Evolutionary conservation across 1,139 yeast genomes (phyloP).

Genomic region (Geotrichum candidum): DNA sequence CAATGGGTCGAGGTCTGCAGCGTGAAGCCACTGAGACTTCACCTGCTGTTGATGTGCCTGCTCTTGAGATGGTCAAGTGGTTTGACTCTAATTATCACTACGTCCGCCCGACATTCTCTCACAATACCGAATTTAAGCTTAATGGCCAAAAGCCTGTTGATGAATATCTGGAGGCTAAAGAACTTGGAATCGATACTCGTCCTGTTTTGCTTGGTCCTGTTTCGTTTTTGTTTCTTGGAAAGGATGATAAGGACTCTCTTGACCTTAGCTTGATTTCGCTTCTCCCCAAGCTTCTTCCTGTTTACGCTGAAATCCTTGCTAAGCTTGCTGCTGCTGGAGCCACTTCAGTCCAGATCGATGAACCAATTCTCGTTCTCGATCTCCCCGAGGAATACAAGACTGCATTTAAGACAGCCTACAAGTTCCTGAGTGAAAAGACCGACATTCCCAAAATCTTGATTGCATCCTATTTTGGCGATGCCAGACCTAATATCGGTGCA

Average conservation of each 20-base stretch:
- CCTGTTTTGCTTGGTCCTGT: constrained; percentile 96
- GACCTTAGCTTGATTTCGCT: constrained; percentile 90
- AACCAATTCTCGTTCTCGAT: constrained; percentile 93
- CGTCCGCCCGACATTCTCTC: constrained; percentile 97
- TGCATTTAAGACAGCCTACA: constrained; percentile 84
- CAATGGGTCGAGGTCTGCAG: constrained; percentile 99
- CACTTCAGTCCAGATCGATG: constrained; percentile 90
- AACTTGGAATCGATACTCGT: constrained; percentile 90
- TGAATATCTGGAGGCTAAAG: constrained; percentile 97
- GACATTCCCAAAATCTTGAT: constrained; percentile 72
- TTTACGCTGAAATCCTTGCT: constrained; percentile 79
- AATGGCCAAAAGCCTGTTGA: constrained; percentile 95
- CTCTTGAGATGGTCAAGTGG: constrained; percentile 99
- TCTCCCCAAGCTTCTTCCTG: constrained; percentile 83
- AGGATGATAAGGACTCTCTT: constrained; percentile 95
- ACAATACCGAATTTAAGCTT: constrained; percentile 92
- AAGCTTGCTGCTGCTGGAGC: constrained; percentile 95
- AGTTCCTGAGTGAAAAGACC: constrained; percentile 55
- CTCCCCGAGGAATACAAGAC: constrained; percentile 77
- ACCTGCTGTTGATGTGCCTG: constrained; percentile 95
- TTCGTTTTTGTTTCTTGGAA: constrained; percentile 90
- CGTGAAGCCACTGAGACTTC: constrained; percentile 85
- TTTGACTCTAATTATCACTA: constrained; percentile 99
- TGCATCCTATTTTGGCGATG: constrained; percentile 97
- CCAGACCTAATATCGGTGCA: constrained; percentile 89